Evolutionary conservation across 176 grass and related monocot species (phyloP).

Genomic region (Olyra latifolia): DNA sequence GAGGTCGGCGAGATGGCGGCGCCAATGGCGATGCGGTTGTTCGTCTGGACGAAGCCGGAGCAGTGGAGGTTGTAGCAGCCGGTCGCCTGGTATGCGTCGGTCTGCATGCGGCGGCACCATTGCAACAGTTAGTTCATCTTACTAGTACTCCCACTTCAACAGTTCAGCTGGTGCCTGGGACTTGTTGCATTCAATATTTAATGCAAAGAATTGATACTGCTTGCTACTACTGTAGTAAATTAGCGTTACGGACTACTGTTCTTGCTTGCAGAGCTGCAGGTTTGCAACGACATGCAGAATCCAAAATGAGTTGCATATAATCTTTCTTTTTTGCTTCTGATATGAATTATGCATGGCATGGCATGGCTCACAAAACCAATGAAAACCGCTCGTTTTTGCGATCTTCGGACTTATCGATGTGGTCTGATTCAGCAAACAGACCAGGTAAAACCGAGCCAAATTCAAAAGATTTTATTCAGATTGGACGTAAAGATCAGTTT

Average conservation of each 20-base stretch:
- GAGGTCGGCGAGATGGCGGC: constrained; percentile 84
- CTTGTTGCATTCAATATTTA: background rate
- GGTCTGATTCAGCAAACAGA: no score
- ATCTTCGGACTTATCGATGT: no score
- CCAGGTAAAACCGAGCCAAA: no score
- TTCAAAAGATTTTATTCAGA: no score
- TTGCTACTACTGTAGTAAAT: background rate
- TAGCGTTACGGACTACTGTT: background rate
- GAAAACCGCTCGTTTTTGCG: no score
- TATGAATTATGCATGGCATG: background rate
- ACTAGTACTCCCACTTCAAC: background rate
- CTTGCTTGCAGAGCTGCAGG: background rate
- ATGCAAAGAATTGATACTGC: background rate
- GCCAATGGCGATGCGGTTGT: constrained; percentile 76
- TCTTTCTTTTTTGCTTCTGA: background rate
- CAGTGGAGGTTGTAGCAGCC: constrained; percentile 97
- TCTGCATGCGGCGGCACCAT: constrained; percentile 35
- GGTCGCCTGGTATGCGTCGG: constrained; percentile 82
- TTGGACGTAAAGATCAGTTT: no score
- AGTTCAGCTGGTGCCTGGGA: background rate
- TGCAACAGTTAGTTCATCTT: background rate
- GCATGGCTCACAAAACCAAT: no score
- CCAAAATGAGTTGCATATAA: background rate
- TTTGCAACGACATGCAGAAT: background rate
- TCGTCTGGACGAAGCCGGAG: constrained; percentile 92